Conservation (phyloP, 768 basidiomycete genomes). For the Suillus hirtellus region DNA sequence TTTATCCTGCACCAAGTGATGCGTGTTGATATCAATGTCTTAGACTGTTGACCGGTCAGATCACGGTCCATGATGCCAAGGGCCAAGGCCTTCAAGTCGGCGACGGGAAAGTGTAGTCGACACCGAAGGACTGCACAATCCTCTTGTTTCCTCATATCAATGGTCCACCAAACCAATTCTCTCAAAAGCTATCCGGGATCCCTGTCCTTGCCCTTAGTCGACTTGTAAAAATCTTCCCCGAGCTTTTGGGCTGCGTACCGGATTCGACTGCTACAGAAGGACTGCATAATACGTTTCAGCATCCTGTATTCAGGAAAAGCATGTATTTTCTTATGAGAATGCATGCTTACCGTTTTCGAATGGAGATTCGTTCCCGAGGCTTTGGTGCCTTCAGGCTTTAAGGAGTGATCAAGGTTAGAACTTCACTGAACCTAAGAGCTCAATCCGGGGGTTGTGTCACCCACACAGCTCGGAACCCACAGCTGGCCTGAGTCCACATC, state of each 20-base stretch:
- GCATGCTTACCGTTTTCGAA: slow-evolving; percentile 90
- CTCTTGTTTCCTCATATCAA: slow-evolving; percentile 37
- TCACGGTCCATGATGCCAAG: slow-evolving; percentile 85
- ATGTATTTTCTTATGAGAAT: slow-evolving; percentile 91
- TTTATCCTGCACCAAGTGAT: slow-evolving; percentile 74
- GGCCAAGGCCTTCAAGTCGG: too few species aligned
- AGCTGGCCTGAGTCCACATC: slow-evolving; percentile 98
- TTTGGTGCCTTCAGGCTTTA: too few species aligned
- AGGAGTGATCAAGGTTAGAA: not conserved
- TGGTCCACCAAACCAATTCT: slow-evolving; percentile 90
- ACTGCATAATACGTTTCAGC: slow-evolving; percentile 94
- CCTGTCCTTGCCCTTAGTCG: slow-evolving; percentile 90
- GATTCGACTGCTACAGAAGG: slow-evolving; percentile 83
- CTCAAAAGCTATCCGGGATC: slow-evolving; percentile 57
- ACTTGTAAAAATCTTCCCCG: slow-evolving; percentile 82
- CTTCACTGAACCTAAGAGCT: slow-evolving; percentile 26
- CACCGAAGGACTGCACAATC: slow-evolving; percentile 97
- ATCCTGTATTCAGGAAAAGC: slow-evolving; percentile 97
- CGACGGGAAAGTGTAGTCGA: slow-evolving; percentile 94
- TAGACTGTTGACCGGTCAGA: slow-evolving; percentile 64
- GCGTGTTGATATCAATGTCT: slow-evolving; percentile 67
- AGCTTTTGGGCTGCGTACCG: slow-evolving; percentile 68
- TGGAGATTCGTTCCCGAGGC: slow-evolving; percentile 77
- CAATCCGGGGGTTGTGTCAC: slow-evolving; percentile 93
- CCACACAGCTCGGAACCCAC: slow-evolving; percentile 98